A percentile compares a stretch with the other conserved stretches of the same genome.
These are phyloP conservation scores for Canavalia ensiformis DNA, from an alignment of 306 rosid species.

Conservation along the genomic window DNA sequence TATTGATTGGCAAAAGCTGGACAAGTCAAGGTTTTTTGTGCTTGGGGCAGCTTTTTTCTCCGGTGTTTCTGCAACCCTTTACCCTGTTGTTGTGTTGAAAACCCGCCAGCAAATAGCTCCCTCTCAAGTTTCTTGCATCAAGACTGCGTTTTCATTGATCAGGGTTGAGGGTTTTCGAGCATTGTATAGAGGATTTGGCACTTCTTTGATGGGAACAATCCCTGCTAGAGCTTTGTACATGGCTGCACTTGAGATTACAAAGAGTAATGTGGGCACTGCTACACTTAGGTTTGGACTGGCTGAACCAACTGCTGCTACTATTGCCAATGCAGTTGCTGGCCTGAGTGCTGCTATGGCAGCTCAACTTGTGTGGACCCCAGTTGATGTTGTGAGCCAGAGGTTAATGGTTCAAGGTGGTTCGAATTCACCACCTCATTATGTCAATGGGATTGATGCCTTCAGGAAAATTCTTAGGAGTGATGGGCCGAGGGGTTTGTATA, in stretches of 20 bases:
- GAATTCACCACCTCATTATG: slow-evolving; percentile 54
- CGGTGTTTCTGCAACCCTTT: background rate
- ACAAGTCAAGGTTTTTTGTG: slow-evolving; percentile 34
- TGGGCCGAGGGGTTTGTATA: slow-evolving; percentile 72
- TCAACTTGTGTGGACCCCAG: slow-evolving; percentile 82
- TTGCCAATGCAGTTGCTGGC: slow-evolving; percentile 74
- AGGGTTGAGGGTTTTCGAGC: slow-evolving; percentile 72
- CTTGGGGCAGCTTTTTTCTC: slow-evolving; percentile 1
- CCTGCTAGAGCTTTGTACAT: slow-evolving; percentile 84
- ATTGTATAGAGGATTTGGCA: slow-evolving; percentile 84
- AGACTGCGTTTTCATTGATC: slow-evolving; percentile 63
- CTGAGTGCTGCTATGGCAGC: slow-evolving; percentile 81
- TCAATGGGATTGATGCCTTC: slow-evolving; percentile 73
- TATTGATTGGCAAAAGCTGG: slow-evolving; percentile 84
- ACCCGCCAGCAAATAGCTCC: slow-evolving; percentile 78
- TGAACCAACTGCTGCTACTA: slow-evolving; percentile 66
- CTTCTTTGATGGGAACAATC: slow-evolving; percentile 77
- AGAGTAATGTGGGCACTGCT: slow-evolving; percentile 74
- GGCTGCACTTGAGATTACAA: slow-evolving; percentile 78
- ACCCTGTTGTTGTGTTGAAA: slow-evolving; percentile 65
- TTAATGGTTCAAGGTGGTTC: slow-evolving; percentile 71
- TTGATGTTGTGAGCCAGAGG: slow-evolving; percentile 83
- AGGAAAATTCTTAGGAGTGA: slow-evolving; percentile 65
- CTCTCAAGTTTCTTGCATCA: slow-evolving; percentile 63
- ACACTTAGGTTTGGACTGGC: slow-evolving; percentile 65